Evolutionary conservation across 228 moss, liverwort and hornwort species (phyloP).

Genomic region (Sphagnum magellanicum): DNA sequence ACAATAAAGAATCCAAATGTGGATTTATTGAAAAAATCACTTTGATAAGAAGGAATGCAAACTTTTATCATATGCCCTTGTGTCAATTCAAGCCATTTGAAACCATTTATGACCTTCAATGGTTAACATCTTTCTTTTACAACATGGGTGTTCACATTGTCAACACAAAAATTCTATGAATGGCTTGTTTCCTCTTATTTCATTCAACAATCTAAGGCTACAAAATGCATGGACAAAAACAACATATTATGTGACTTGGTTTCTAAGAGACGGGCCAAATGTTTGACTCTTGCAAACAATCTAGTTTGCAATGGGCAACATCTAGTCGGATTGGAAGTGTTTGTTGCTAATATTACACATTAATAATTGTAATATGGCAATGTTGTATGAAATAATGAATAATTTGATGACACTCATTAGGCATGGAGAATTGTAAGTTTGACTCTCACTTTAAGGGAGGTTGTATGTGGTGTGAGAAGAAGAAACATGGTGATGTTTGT

Average conservation of each 20-base stretch:
- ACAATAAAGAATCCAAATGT: too few species aligned
- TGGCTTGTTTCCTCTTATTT: constrained; percentile 54
- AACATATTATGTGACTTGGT: constrained; percentile 28
- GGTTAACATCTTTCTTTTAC: constrained; percentile 81
- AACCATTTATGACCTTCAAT: constrained; percentile 65
- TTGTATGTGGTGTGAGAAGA: too few species aligned
- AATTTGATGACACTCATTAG: too few species aligned
- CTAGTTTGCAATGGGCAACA: constrained; percentile 61
- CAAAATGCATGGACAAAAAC: not conserved
- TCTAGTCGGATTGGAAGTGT: constrained; percentile 31
- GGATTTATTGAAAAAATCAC: too few species aligned
- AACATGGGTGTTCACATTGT: constrained; percentile 89
- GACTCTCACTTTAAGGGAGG: too few species aligned
- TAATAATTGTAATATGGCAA: constrained; percentile 31
- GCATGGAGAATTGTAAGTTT: too few species aligned
- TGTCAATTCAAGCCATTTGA: constrained; percentile 33
- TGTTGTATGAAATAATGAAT: not conserved
- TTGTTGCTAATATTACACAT: constrained; percentile 64
- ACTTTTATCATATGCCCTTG: constrained; percentile 11
- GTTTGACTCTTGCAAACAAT: constrained; percentile 65
- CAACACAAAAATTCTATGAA: constrained; percentile 60
- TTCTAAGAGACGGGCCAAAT: constrained; percentile 63
- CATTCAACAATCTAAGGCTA: constrained; percentile 11
- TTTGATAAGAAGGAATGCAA: constrained; percentile 24
- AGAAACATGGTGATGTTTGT: too few species aligned